Percentiles rank a stretch among this genome's conserved stretches.
Conservation (phyloP, 2,329 filamentous ascomycete genomes). For the Fusarium miscanthi region DNA sequence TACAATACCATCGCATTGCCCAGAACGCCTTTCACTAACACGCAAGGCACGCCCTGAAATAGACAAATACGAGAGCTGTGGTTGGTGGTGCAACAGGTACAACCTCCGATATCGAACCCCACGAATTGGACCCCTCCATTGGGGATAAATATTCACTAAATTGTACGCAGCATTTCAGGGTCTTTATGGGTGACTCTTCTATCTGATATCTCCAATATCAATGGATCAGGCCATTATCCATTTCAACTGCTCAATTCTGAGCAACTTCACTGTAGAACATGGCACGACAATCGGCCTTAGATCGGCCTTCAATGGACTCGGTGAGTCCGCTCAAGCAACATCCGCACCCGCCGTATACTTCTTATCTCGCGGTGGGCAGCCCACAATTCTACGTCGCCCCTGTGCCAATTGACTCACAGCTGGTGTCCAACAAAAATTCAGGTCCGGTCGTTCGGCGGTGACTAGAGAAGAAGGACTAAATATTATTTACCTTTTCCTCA, state of each 20-base stretch:
- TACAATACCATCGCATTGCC: background rate
- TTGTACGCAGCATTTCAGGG: slow-evolving; percentile 1
- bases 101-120: slow-evolving; percentile 45
- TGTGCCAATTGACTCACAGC: slow-evolving; percentile 34
- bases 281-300: slow-evolving; percentile 22
- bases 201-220: background rate
- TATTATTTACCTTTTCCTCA: slow-evolving; percentile 8
- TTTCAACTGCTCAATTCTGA: background rate
- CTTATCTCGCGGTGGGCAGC: background rate
- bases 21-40: slow-evolving; percentile 5
- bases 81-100: slow-evolving; percentile 30
- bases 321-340: slow-evolving; percentile 22
- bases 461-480: slow-evolving; percentile 18
- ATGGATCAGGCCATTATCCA: slow-evolving; percentile 14
- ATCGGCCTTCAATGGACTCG: slow-evolving; percentile 28
- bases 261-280: slow-evolving; percentile 3
- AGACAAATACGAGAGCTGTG: slow-evolving; percentile 34
- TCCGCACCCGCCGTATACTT: slow-evolving; percentile 33
- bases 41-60: slow-evolving; percentile 1
- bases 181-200: background rate
- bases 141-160: background rate
- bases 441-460: slow-evolving; percentile 47
- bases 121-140: slow-evolving; percentile 9
- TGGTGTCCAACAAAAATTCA: slow-evolving; percentile 43
- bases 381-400: slow-evolving; percentile 17